Percentiles rank a stretch among this genome's conserved stretches.
These are phyloP conservation scores for Scheffersomyces amazonensis DNA, from an alignment of 805 yeast species.

Conservation along the genomic window DNA sequence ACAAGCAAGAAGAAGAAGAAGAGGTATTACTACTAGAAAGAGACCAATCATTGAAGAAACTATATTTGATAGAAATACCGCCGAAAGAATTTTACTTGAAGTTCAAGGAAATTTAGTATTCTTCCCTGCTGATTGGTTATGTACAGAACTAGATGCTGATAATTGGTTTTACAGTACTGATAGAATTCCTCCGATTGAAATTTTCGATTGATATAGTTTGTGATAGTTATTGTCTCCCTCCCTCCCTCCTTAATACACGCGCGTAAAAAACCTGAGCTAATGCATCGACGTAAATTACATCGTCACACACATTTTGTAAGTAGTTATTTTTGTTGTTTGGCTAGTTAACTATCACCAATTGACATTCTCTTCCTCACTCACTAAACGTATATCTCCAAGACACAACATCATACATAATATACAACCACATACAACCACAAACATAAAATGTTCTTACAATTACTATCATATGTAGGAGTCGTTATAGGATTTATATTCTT, in stretches of 20 bases:
- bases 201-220: constrained; percentile 66
- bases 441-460: constrained; percentile 36
- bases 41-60: constrained; percentile 40
- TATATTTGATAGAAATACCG: constrained; percentile 70
- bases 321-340: too few relatives aligned
- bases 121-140: constrained; percentile 92
- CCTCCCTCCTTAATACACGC: too few relatives aligned
- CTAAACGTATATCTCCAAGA: too few relatives aligned
- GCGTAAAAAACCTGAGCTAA: too few relatives aligned
- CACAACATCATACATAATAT: too few relatives aligned
- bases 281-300: too few relatives aligned
- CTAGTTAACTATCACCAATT: too few relatives aligned
- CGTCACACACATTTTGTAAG: too few relatives aligned
- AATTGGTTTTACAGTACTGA: constrained; percentile 97
- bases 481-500: constrained; percentile 39
- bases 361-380: too few relatives aligned
- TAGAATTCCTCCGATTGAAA: constrained; percentile 91
- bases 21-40: constrained; percentile 35
- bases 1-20: constrained; percentile 21
- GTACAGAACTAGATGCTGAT: constrained; percentile 80
- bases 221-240: too few relatives aligned
- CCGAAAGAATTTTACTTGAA: constrained; percentile 67
- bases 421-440: too few relatives aligned
- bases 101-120: constrained; percentile 84
- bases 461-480: constrained; percentile 37